Evolutionary conservation across 1,284 basidiomycete genomes (phyloP).

Genomic region (Marasmius tenuissimus): DNA sequence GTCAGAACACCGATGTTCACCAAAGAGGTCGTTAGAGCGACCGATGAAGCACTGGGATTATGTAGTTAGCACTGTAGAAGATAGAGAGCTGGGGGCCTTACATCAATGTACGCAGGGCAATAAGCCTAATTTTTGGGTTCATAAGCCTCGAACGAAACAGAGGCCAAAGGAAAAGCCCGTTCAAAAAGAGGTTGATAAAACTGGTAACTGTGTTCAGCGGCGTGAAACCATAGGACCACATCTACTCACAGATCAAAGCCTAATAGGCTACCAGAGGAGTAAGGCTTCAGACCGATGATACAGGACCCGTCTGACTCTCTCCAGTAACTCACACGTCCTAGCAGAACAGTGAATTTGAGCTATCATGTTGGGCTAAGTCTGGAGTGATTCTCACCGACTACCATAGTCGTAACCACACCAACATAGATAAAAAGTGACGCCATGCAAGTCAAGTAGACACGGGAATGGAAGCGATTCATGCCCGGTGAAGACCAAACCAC

Average conservation of each 20-base stretch:
- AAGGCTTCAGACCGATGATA: slow-evolving; percentile 41
- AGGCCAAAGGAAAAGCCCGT: slow-evolving; percentile 43
- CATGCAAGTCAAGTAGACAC: slow-evolving; percentile 30
- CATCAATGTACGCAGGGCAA: slow-evolving; percentile 37
- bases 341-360: neutral
- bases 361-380: neutral
- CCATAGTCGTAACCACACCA: slow-evolving; percentile 28
- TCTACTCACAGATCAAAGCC: slow-evolving; percentile 10
- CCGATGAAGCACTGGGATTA: slow-evolving; percentile 32
- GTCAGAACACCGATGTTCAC: slow-evolving; percentile 34
- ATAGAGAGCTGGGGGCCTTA: slow-evolving; percentile 11
- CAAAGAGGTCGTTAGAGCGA: slow-evolving; percentile 37
- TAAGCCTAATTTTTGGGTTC: slow-evolving; percentile 29
- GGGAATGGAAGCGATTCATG: slow-evolving; percentile 27
- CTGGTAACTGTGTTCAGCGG: slow-evolving; percentile 14
- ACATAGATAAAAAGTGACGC: slow-evolving; percentile 29
- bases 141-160: slow-evolving; percentile 30
- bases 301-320: slow-evolving; percentile 32
- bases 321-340: slow-evolving; percentile 36
- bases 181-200: slow-evolving; percentile 38
- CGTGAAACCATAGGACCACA: neutral
- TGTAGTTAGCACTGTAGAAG: neutral
- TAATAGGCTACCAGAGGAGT: slow-evolving; percentile 6
- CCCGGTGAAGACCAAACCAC: slow-evolving; percentile 34
- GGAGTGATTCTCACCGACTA: slow-evolving; percentile 26